Conservation (phyloP, 495 filamentous ascomycete species). For the Bacidia gigantensis region DNA sequence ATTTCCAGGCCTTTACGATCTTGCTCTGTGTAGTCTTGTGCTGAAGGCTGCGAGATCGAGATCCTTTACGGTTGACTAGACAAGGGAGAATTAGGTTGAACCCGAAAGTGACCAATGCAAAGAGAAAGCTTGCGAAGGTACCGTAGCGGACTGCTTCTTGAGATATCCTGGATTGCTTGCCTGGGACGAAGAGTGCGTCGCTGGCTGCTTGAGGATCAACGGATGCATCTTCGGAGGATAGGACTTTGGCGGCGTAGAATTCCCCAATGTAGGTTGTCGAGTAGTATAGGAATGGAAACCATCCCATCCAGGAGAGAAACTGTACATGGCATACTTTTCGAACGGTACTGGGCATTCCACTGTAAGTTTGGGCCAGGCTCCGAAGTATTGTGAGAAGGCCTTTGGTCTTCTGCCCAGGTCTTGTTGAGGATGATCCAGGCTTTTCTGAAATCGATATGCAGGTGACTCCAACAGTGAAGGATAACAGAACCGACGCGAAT, state of each 20-base stretch:
- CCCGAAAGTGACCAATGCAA: conserved; percentile 54
- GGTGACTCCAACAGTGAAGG: conserved; percentile 56
- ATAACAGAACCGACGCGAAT: conserved; percentile 60
- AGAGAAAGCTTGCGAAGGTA: conserved; percentile 29
- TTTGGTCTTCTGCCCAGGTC: conserved; percentile 25
- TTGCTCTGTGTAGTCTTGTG: conserved; percentile 46
- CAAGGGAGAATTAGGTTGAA: conserved; percentile 53
- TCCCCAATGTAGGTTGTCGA: conserved; percentile 95
- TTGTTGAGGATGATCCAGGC: conserved; percentile 17
- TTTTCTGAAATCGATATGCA: conserved; percentile 66
- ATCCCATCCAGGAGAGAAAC: conserved; percentile 89
- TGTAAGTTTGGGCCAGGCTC: conserved; percentile 9
- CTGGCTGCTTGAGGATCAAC: background rate
- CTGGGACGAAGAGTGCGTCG: background rate
- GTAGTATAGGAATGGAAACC: conserved; percentile 76
- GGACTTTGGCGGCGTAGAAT: conserved; percentile 33
- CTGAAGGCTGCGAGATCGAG: conserved; percentile 33
- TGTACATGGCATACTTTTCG: conserved; percentile 81
- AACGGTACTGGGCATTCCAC: conserved; percentile 63
- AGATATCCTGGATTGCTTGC: background rate
- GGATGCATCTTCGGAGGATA: background rate
- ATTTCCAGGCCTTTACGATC: conserved; percentile 58
- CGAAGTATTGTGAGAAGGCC: conserved; percentile 36
- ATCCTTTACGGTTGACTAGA: conserved; percentile 47
- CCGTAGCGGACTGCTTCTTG: conserved; percentile 14